Percentiles rank a stretch among this genome's conserved stretches.
Evolutionary conservation across 2,329 filamentous ascomycete species (phyloP).

Genomic region (Phoma sp.): DNA sequence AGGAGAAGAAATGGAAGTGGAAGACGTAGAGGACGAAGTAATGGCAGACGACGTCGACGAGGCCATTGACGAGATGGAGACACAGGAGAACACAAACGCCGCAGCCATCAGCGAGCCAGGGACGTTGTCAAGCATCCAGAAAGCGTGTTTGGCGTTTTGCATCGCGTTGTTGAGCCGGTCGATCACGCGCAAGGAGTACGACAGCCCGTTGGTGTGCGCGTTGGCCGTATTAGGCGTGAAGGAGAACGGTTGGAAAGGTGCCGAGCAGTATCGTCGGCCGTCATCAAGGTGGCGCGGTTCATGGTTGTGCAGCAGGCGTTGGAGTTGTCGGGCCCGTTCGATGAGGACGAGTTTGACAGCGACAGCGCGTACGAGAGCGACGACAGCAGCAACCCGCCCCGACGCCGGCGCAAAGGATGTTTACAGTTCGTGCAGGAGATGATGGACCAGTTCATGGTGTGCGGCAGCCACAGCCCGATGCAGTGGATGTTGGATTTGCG

Average conservation of each 20-base stretch:
- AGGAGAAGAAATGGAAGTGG: neutral
- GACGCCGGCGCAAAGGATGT: slow-evolving; percentile 12
- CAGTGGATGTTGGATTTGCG: slow-evolving; percentile 26
- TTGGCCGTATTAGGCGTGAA: slow-evolving; percentile 31
- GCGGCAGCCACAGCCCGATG: slow-evolving; percentile 19
- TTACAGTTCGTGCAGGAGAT: slow-evolving; percentile 24
- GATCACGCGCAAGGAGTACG: slow-evolving; percentile 24
- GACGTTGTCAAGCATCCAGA: too few species aligned
- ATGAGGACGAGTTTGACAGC: slow-evolving; percentile 7
- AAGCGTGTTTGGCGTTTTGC: too few species aligned
- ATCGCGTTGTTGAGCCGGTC: slow-evolving; percentile 26
- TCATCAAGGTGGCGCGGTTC: slow-evolving; percentile 23
- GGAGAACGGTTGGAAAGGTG: slow-evolving; percentile 11
- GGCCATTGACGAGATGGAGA: neutral
- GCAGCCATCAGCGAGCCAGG: neutral
- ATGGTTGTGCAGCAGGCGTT: slow-evolving; percentile 30
- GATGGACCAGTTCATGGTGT: slow-evolving; percentile 21
- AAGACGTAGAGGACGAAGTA: neutral
- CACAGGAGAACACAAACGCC: neutral
- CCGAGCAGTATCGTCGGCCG: slow-evolving; percentile 26
- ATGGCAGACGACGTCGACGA: too few species aligned
- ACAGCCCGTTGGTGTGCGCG: slow-evolving; percentile 26
- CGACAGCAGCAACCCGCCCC: neutral
- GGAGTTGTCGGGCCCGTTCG: slow-evolving; percentile 10
- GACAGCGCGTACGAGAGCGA: slow-evolving; percentile 17